Evolutionary conservation across 2,329 filamentous ascomycete species (phyloP).

Genomic region (Tolypocladium cylindrosporum): DNA sequence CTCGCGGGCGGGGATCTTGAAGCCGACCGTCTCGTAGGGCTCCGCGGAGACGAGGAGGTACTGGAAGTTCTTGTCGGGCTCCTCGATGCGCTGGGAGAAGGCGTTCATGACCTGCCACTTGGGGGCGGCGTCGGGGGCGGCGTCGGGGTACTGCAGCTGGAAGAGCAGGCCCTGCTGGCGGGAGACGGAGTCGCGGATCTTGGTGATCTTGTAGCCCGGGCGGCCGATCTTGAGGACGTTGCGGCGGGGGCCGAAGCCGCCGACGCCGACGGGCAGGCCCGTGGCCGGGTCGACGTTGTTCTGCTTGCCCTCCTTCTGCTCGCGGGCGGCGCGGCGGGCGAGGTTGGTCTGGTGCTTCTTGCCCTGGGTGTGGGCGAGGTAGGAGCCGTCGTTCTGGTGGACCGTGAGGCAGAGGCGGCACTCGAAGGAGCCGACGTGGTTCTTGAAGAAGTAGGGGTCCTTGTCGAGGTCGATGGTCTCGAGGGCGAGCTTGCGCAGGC

Average conservation of each 20-base stretch:
- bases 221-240: conserved; percentile 92
- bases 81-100: conserved; percentile 90
- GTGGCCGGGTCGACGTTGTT: conserved; percentile 59
- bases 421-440: conserved; percentile 96
- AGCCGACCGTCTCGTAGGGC: conserved; percentile 94
- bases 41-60: conserved; percentile 92
- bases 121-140: conserved; percentile 63
- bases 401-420: conserved; percentile 94
- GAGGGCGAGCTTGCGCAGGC: conserved; percentile 92
- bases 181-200: conserved; percentile 81
- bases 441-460: conserved; percentile 99
- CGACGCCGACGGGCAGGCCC: conserved; percentile 63
- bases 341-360: conserved; percentile 99
- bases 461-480: conserved; percentile 99
- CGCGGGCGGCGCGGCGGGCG: conserved; percentile 86
- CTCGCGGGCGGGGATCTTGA: conserved; percentile 91
- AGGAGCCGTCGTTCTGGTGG: conserved; percentile 97
- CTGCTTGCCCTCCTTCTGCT: conserved; percentile 77
- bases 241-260: conserved; percentile 58
- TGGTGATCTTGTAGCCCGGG: conserved; percentile 96
- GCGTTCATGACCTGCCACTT: conserved; percentile 96
- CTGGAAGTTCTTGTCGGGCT: conserved; percentile 88
- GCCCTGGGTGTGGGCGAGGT: conserved; percentile 95
- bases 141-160: conserved; percentile 92
- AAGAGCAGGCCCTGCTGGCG: conserved; percentile 88